Conservation (phyloP, 257 asterid genomes). For the Gentiana dahurica region DNA sequence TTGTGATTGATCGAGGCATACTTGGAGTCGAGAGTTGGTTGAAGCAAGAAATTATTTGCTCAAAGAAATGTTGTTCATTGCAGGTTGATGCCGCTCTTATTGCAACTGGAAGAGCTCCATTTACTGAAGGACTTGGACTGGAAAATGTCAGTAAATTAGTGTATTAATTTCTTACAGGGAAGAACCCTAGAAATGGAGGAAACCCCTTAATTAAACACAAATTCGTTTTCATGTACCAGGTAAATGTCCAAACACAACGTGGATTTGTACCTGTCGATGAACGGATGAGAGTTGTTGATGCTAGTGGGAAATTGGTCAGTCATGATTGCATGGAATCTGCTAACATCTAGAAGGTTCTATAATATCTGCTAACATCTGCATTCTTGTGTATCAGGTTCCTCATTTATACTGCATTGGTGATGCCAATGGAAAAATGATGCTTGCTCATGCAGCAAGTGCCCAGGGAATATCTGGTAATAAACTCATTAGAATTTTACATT, state of each 20-base stretch:
- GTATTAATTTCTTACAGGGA: conserved; percentile 9
- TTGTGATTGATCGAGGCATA: not conserved
- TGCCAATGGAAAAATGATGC: conserved; percentile 99
- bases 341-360: conserved; percentile 6
- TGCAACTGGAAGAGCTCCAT: conserved; percentile 98
- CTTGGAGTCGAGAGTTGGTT: not conserved
- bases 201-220: not conserved
- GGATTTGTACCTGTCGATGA: conserved; percentile 94
- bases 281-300: conserved; percentile 91
- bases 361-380: conserved; percentile 10
- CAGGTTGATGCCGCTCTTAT: conserved; percentile 99
- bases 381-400: conserved; percentile 54
- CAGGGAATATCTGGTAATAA: conserved; percentile 82
- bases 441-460: conserved; percentile 99
- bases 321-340: conserved; percentile 1
- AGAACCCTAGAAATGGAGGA: conserved; percentile 2
- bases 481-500: conserved; percentile 9
- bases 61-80: conserved; percentile 8
- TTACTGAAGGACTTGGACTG: conserved; percentile 91
- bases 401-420: conserved; percentile 96
- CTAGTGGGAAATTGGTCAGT: conserved; percentile 72
- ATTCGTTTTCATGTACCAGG: conserved; percentile 30
- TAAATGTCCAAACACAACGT: conserved; percentile 83
- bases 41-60: not conserved
- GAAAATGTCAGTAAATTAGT: conserved; percentile 58